These are phyloP conservation scores for Breynia disticha DNA, from an alignment of 441 rosid species.

Conservation along the genomic window DNA sequence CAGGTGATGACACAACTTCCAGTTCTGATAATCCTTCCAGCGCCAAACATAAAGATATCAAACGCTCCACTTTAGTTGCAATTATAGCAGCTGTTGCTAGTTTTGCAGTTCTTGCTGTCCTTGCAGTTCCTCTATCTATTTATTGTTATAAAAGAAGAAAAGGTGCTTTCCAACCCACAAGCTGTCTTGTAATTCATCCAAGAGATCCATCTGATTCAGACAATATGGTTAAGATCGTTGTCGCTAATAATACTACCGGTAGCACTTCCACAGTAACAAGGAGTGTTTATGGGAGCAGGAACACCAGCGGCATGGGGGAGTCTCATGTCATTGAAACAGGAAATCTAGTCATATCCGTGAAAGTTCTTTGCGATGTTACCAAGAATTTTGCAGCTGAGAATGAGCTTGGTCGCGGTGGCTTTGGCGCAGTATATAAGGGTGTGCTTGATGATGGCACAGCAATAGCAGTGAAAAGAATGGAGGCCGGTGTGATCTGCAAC, in stretches of 20 bases:
- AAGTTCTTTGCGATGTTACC: slow-evolving; percentile 61
- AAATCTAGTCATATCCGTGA: slow-evolving; percentile 57
- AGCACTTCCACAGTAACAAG: slow-evolving; percentile 33
- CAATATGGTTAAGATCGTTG: slow-evolving; percentile 44
- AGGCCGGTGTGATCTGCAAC: slow-evolving; percentile 45
- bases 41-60: slow-evolving; percentile 19
- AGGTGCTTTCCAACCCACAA: slow-evolving; percentile 23
- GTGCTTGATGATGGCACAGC: slow-evolving; percentile 59
- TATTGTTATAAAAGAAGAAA: slow-evolving; percentile 38
- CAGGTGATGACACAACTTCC: slow-evolving; percentile 17
- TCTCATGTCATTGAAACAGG: slow-evolving; percentile 65
- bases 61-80: slow-evolving; percentile 24
- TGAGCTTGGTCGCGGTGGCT: slow-evolving; percentile 74
- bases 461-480: slow-evolving; percentile 78
- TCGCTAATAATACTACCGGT: slow-evolving; percentile 38
- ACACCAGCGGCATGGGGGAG: slow-evolving; percentile 35
- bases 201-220: slow-evolving; percentile 53
- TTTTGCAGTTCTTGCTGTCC: slow-evolving; percentile 26
- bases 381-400: slow-evolving; percentile 50
- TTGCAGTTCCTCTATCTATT: slow-evolving; percentile 36
- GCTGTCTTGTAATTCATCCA: slow-evolving; percentile 55
- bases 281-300: slow-evolving; percentile 42
- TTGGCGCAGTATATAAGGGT: slow-evolving; percentile 69
- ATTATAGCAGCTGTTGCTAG: slow-evolving; percentile 42
- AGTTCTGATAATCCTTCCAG: slow-evolving; percentile 18